A percentile compares a stretch with the other conserved stretches of the same genome.
These are phyloP conservation scores for Xylaria sp. DNA, from an alignment of 2,329 filamentous ascomycete species.

Conservation along the genomic window DNA sequence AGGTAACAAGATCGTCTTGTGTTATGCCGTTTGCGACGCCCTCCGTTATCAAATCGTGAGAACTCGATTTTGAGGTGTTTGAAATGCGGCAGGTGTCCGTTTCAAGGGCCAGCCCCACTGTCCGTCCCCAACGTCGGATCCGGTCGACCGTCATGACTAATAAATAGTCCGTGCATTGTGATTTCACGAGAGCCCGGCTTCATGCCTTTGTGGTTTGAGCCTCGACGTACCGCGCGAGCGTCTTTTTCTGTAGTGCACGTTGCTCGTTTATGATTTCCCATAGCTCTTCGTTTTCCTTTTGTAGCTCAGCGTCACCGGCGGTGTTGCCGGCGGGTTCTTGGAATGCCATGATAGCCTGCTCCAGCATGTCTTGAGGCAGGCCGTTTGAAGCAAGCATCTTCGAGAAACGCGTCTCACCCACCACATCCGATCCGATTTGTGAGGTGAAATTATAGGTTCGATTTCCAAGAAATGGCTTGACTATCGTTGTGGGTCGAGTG, in stretches of 20 bases:
- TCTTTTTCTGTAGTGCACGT: constrained; percentile 56
- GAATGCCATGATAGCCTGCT: constrained; percentile 63
- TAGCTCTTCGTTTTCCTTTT: constrained; percentile 58
- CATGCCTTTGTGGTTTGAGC: constrained; percentile 45
- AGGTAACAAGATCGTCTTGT: constrained; percentile 17
- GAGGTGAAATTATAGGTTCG: constrained; percentile 73
- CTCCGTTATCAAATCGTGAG: constrained; percentile 4
- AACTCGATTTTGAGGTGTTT: constrained; percentile 8
- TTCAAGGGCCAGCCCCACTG: constrained; percentile 7
- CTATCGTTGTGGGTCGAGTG: constrained; percentile 69
- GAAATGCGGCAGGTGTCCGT: constrained; percentile 12
- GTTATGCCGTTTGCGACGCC: constrained; percentile 8
- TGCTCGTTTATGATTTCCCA: constrained; percentile 60
- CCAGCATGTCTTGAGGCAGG: constrained; percentile 59
- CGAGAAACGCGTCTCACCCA: constrained; percentile 57
- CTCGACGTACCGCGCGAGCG: constrained; percentile 48
- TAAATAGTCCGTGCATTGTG: constrained; percentile 6
- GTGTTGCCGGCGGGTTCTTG: constrained; percentile 49
- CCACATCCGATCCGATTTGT: constrained; percentile 65
- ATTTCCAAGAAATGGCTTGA: constrained; percentile 82
- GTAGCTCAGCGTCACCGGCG: constrained; percentile 51
- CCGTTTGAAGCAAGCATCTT: constrained; percentile 60
- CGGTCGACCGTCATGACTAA: not conserved
- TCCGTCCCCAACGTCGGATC: not conserved
- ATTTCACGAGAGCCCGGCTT: constrained; percentile 20